Evolutionary conservation across 2,329 filamentous ascomycete genomes (phyloP).

Genomic region (Coniella lustricola): DNA sequence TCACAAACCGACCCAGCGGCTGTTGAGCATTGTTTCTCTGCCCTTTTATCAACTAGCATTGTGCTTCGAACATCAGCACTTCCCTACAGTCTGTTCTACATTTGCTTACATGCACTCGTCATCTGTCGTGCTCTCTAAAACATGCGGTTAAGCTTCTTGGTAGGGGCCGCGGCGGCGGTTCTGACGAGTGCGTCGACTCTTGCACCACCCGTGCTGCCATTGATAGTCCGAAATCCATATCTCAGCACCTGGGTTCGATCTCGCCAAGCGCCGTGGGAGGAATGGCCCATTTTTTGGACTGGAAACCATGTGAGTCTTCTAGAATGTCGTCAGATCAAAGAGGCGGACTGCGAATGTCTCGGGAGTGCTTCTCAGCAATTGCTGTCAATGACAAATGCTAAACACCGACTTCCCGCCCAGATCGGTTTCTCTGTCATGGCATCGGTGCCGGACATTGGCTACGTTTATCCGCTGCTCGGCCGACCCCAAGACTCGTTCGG

Average conservation of each 20-base stretch:
- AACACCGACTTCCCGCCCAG: constrained; percentile 21
- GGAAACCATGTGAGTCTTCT: constrained; percentile 23
- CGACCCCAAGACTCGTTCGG: constrained; percentile 42
- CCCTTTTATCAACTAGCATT: background rate
- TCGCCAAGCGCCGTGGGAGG: constrained; percentile 67
- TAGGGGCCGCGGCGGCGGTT: constrained; percentile 29
- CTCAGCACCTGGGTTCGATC: constrained; percentile 56
- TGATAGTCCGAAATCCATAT: constrained; percentile 54
- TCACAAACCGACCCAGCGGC: constrained; percentile 2
- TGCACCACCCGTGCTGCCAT: constrained; percentile 48
- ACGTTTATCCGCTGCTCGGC: constrained; percentile 45
- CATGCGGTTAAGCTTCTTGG: constrained; percentile 25
- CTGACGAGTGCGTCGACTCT: constrained; percentile 42
- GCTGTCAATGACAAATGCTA: background rate
- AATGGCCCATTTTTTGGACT: constrained; percentile 64
- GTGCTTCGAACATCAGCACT: background rate
- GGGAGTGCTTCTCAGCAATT: background rate
- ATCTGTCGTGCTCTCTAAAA: constrained; percentile 1
- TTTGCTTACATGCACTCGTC: background rate
- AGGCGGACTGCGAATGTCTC: background rate
- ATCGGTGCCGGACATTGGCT: constrained; percentile 32
- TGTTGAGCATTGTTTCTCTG: background rate
- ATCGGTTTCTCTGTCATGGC: constrained; percentile 46
- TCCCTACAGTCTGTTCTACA: too few species aligned
- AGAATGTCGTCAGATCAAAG: background rate